Base-by-base conservation (phyloP, 345 rosid genomes). In the Angophora floribunda region DNA sequence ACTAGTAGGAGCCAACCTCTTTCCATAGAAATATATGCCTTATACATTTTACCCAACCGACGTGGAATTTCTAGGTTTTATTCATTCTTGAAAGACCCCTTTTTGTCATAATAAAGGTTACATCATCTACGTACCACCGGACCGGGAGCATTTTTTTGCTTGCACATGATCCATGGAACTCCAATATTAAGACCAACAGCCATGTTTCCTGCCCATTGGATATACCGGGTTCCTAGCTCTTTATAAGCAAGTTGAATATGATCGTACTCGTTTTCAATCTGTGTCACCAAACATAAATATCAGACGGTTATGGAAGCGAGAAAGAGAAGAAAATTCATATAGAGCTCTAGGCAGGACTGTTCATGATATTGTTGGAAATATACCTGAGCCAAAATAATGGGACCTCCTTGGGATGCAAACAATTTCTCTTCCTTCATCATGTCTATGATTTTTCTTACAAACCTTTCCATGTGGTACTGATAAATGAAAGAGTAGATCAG, bases 151-250 rank as follows among this genome's bases (percentile, higher is more conserved):
- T 95, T 96, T 55, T 80, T 91, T 88, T 97, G 98, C 94, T 97
- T 95, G 94, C 99, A 96, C 99, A 98, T 96, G 80, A 94, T 89
- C 99, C 99, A 98, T 51, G 99, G 99, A 52, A 98, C 94, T 26
- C 97, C 97, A n/a, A 91, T 86, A 6, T 96, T 57, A 86, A 92
- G 89, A 13, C 89, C 91, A 85, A 92, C 59, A 24, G 96, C 99
- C 88, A 97, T 63, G 30, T 94, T 92, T 87, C 94, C 93, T 44
- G 98, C 95, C 99, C 99, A 97, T 51, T 94, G 94, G 86, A 95
- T 90, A 90, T 98, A 98, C 32, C 87, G 91, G 28, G 86, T 49
- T 11, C 99, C 99, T n/a, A 52, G 63, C 80, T 95, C 94, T 91
- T 88, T 92, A 85, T 93, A 98, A 50, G 98, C 95, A 7, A 87